Base-by-base conservation (phyloP, 2,329 filamentous ascomycete species). In the Penicillium sp. region DNA sequence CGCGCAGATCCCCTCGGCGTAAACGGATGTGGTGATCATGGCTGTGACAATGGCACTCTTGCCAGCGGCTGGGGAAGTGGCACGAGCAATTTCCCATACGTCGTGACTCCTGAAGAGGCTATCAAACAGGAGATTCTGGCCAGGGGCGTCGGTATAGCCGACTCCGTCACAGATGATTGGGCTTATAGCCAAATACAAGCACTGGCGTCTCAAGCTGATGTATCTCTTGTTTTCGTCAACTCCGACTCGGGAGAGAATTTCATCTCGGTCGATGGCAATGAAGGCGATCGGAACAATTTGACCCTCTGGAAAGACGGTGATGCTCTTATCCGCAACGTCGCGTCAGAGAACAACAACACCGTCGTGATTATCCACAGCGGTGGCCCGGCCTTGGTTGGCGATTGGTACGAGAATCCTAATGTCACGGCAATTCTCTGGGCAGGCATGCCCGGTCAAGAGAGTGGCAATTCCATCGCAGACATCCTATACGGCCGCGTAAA, bases 281-380 rank as follows among this genome's bases (percentile, higher is more conserved):
- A 81, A 59, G 93, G 94, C 56, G 93, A 97, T 71, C 87, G 93
- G 53, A 91, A 92, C 66, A 97, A 99, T 74, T 79, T 99, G 33
- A 96, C 91, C 0, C 79, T 96, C 0, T 97, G 93, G 93, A 81
- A 86, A 60, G 82, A 86, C 58, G 93, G 91, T 28, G 91, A 97
- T 52, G 79, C 82, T 0, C 76, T 97, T 54, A 88, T 97, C 74
- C 82, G 88, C 73, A 91, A 88, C 48, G 90, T 96, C 11, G 85
- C 90, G 0, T 80, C 85, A 6, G 68, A 84, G 60, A 92, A 87
- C 79, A 85, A 87, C 76, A 96, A 97, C 80, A 96, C 91, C 11
- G 88, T 97, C 57, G 90, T 97, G 14, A 84, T 97, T 56, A 87
- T 97, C 57, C 93, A 97, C 77, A 91, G 89, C 1, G 83, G 87